Base-by-base conservation (phyloP, 345 rosid species). In the Hevea brasiliensis region DNA sequence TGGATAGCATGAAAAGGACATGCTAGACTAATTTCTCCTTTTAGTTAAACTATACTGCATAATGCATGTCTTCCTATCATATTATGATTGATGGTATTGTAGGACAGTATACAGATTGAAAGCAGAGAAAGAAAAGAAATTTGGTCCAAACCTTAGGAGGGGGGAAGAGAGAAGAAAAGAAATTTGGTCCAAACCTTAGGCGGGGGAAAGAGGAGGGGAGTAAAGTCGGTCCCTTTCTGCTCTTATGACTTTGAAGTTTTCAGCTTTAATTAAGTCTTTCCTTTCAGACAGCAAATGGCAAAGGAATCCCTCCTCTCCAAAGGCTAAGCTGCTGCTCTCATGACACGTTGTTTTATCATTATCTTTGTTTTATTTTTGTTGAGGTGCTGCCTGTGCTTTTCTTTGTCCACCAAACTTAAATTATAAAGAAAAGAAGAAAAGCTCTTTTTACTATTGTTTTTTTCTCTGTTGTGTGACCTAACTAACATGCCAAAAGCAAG, bases 331-430 rank as follows among this genome's bases (percentile, higher is more conserved):
- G 9, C 21, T 54, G 72, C 51, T 69, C 58, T 48, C 47, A 12
- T 35, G 68, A 24, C 64, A 20, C 61, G 21, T 62, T 0, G 29
- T 9, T 50, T 53, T 24, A 18, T 62, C 27, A 18, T 45, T 14
- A 23, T 62, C 35, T 51, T 54, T 37, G 54, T 53, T 72, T 51
- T 40, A 40, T 53, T 21, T 50, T 37, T 21, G 21, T 27, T 6
- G 35, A 50, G 40, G 35, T 37, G 37, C 37, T 51, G n/a, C n/a
- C n/a, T n/a, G 61, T 53, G 61, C 60, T 50, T 40, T 68, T 63
- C 76, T 72, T 63, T 53, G 54, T 6, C 42, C 32, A 15, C 69
- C 76, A 13, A 66, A 24, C 23, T 4, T 37, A 72, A 72, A 15
- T 32, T 32, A 1, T 32, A 32, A 32, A 32, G 3, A 32, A 32